Base-by-base conservation (phyloP, 805 yeast species). In the Saturnispora diversa region DNA sequence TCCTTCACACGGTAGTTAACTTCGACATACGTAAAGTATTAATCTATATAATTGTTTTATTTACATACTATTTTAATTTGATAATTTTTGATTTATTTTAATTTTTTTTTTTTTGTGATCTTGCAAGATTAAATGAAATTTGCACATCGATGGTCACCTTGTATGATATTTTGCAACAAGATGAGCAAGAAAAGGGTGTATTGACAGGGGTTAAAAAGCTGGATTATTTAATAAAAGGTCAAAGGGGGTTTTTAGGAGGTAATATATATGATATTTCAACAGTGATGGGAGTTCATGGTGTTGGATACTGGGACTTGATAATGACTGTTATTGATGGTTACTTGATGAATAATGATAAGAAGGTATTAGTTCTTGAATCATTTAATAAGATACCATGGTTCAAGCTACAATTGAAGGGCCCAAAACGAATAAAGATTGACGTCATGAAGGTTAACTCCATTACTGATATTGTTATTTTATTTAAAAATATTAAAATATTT, bases 1-100 rank as follows among this genome's bases (percentile, higher is more conserved):
- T 17, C 83, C 83, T 29, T 17, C 35, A 5, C 13, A 26, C 11
- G 30, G 24, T 30, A 15, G 19, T 10, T 23, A 33, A 11, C n/a
- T 23, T n/a, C 24, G 15, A 33, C n/a, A 26, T n/a, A n/a, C n/a
- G n/a, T n/a, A n/a, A 7, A 12, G 6, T 24, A 24, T 6, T 10
- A 7, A 24, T 24, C 7, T 10, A 24, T 8, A 24, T 22, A 10
- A 10, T 25, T 8, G 17, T 34, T 19, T 24, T 23, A 16, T 21
- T 9, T 24, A 24, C 27, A 19, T 30, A 19, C 37, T 19, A 24
- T 13, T 15, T 24, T 34, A 23, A 34, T 23, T 34, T 17, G 11
- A 15, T 30, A 30, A 16, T 30, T 30, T 17, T 15, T 20, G 4
- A n/a, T 3, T 22, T 13, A n/a, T 15, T 15, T 23, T 33, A 9